Evolutionary conservation across 2,329 filamentous ascomycete species (phyloP), one percentile per base, ranked within the genome.

Genomic region (Elsinoe batatas): DNA sequence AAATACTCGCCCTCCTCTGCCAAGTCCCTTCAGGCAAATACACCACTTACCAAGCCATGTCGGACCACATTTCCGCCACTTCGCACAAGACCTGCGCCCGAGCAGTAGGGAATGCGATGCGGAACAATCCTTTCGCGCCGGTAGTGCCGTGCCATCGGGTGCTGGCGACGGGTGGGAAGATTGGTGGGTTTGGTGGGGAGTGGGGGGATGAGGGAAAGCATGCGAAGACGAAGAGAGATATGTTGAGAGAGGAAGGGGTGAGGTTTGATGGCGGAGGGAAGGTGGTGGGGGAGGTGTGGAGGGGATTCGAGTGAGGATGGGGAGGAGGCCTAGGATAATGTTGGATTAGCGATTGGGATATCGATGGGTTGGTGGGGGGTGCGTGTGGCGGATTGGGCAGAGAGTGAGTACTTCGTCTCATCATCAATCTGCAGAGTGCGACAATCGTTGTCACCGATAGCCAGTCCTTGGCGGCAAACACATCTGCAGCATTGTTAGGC

Each of bases 131-230:
- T 0, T 73, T 71, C 44, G 71, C 72, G 6, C 72, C 72, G 1
- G 65, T 68, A 15, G 71, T 74, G 4, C 72, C 72, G 0, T 74
- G 72, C 49, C 72, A 74, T 58, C 62, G 72, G 2, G 65, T 70
- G 5, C 54, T 71, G 47, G 67, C 68, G 12, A 62, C 62, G 13
- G 66, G 66, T 49, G 66, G 67, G 11, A 61, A 66, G 5, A 65
- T 80, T 17, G 76, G 77, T 13, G 77, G 77, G 10, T 80, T 79
- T 61, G 71, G 74, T 36, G 77, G 77, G 12, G 67, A 69, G 33
- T 76, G 76, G 74, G 70, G 72, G 22, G 72, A 73, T 56, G 66
- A 72, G n/a, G 72, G 72, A 4, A 69, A 69, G 59, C 68, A 70
- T 63, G 70, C 71, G 11, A 62, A 61, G 15, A 66, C 71, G 57